Evolutionary conservation across 2,329 filamentous ascomycete genomes (phyloP).

Genomic region (Apiospora kogelbergensis): DNA sequence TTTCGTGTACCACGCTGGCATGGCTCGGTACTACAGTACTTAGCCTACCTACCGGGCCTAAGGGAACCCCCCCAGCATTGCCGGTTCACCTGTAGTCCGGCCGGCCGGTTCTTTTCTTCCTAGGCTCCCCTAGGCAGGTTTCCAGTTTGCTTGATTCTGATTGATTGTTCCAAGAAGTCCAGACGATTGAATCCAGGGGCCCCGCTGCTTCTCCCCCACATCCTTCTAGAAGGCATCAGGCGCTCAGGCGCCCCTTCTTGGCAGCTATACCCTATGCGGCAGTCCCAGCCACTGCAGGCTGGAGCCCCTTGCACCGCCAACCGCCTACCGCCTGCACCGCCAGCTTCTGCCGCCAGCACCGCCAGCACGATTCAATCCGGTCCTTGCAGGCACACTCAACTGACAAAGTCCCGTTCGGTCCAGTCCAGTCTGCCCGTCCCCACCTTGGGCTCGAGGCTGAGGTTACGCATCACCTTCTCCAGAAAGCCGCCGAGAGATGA

Average conservation of each 20-base stretch:
- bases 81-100: neutral
- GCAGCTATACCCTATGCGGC: neutral
- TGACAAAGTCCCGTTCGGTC: neutral
- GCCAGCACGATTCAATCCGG: neutral
- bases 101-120: neutral
- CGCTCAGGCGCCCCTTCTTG: neutral
- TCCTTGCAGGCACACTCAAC: neutral
- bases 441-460: constrained; percentile 7
- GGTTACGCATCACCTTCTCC: neutral
- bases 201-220: constrained; percentile 13
- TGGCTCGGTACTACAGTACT: constrained; percentile 18
- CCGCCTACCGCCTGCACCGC: no score
- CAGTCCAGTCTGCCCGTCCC: neutral
- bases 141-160: neutral
- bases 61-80: neutral
- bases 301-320: neutral
- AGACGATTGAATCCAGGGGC: neutral
- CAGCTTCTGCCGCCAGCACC: no score
- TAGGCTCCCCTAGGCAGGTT: neutral
- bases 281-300: neutral
- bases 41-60: neutral
- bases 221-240: constrained; percentile 23
- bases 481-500: constrained; percentile 8
- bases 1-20: constrained; percentile 17
- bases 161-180: constrained; percentile 1